Percentiles rank a stretch among this genome's conserved stretches.
phyloP scores from a whole-genome alignment of 1,284 basidiomycete genomes.

The Rhodotorula sp. region DNA sequence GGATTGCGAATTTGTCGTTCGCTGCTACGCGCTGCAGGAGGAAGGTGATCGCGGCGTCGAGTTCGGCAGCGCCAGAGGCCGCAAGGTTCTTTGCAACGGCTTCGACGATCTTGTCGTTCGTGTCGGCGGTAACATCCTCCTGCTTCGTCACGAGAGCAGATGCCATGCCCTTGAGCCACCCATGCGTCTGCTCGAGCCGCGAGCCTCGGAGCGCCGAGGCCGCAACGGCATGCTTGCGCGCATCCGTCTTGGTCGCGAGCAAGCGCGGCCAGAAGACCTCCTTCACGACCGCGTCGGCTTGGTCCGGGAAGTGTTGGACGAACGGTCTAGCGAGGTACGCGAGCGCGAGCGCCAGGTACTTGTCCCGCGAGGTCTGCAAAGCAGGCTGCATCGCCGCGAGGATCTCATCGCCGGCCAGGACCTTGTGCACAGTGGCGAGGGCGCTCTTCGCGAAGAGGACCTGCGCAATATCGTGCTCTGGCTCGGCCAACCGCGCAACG shows the following conservation, averaged over 20 bases:
- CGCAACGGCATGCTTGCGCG: background rate
- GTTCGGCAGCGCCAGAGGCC: background rate
- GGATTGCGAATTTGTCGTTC: constrained; percentile 12
- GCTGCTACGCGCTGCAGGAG: constrained; percentile 21
- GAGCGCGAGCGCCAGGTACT: constrained; percentile 61
- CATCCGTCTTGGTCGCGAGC: constrained; percentile 62
- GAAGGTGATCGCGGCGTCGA: constrained; percentile 20
- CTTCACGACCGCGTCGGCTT: constrained; percentile 58
- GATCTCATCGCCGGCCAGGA: constrained; percentile 48
- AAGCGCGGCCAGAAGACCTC: constrained; percentile 68
- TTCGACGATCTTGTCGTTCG: constrained; percentile 25
- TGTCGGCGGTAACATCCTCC: background rate
- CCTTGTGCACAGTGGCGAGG: constrained; percentile 1
- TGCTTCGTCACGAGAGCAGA: background rate
- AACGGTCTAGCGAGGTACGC: constrained; percentile 62
- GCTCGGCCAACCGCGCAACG: constrained; percentile 65
- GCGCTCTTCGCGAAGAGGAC: constrained; percentile 61
- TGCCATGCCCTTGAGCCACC: constrained; percentile 27
- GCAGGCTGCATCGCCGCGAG: constrained; percentile 55
- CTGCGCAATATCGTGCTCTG: constrained; percentile 60
- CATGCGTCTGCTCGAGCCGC: constrained; percentile 20
- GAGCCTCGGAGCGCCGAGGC: constrained; percentile 20
- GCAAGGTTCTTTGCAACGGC: constrained; percentile 32
- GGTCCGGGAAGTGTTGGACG: constrained; percentile 47
- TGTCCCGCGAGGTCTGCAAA: constrained; percentile 51